A percentile compares a stretch with the other conserved stretches of the same genome.
Conservation (phyloP, 2,329 filamentous ascomycete species). For the Paecilomyces fulvus region DNA sequence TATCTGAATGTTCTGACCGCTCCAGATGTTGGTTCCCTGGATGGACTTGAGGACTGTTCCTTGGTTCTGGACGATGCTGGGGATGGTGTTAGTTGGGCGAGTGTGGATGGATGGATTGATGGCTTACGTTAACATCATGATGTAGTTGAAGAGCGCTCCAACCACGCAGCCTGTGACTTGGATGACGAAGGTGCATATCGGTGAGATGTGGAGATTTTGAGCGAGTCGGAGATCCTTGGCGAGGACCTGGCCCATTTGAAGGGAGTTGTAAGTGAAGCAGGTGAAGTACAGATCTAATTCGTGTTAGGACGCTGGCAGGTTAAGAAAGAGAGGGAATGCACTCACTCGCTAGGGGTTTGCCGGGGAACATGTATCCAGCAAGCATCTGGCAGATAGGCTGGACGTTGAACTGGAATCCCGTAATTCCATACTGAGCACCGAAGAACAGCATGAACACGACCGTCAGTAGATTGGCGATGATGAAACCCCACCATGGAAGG, state of each 20-base stretch:
- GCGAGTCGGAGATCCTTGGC: conserved; percentile 27
- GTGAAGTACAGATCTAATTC: conserved; percentile 20
- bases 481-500: conserved; percentile 37
- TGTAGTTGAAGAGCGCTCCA: conserved; percentile 36
- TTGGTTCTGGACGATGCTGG: conserved; percentile 37
- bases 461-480: conserved; percentile 30
- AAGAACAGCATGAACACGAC: conserved; percentile 32
- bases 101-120: background rate
- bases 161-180: conserved; percentile 17
- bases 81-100: background rate
- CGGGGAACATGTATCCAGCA: conserved; percentile 40
- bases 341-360: conserved; percentile 23
- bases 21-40: conserved; percentile 41
- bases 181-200: conserved; percentile 37
- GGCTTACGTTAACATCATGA: conserved; percentile 31
- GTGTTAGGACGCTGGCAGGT: background rate
- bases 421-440: conserved; percentile 30
- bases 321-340: background rate
- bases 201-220: conserved; percentile 30
- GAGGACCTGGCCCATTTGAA: conserved; percentile 19
- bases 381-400: conserved; percentile 41
- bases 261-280: conserved; percentile 21
- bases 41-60: conserved; percentile 33
- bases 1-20: conserved; percentile 39
- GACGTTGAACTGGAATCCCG: conserved; percentile 34